A percentile compares a stretch with the other conserved stretches of the same genome.
These are phyloP conservation scores for Melanomma pulvis-pyrius DNA, from an alignment of 495 filamentous ascomycete species.

Conservation along the genomic window DNA sequence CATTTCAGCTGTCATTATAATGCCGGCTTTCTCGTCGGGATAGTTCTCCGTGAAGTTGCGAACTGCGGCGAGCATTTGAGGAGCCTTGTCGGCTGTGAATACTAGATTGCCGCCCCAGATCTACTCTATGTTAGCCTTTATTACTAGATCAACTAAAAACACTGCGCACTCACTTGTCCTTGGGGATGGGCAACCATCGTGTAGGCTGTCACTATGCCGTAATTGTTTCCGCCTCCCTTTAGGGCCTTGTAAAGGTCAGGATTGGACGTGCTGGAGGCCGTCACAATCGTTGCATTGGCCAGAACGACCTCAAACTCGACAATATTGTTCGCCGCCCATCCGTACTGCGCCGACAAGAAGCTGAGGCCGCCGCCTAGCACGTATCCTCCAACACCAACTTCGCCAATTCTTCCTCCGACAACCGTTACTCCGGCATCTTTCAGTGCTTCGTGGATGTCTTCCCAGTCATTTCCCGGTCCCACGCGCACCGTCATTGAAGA, in stretches of 20 bases:
- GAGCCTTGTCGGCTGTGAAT: constrained; percentile 19
- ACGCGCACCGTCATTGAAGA: constrained; percentile 18
- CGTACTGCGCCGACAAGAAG: constrained; percentile 46
- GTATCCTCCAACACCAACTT: constrained; percentile 33
- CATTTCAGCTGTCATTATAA: constrained; percentile 54
- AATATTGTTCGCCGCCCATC: constrained; percentile 57
- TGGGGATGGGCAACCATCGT: constrained; percentile 29
- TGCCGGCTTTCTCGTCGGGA: constrained; percentile 30
- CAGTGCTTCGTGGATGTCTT: constrained; percentile 20
- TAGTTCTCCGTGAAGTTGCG: constrained; percentile 36
- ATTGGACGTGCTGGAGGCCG: constrained; percentile 56
- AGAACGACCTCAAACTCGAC: constrained; percentile 53
- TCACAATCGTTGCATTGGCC: constrained; percentile 57
- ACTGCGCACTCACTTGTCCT: constrained; percentile 10
- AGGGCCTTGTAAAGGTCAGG: constrained; percentile 65
- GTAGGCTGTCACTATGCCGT: constrained; percentile 55
- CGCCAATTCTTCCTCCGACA: constrained; percentile 28
- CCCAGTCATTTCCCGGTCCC: constrained; percentile 29
- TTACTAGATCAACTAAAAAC: neutral
- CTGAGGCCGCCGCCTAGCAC: constrained; percentile 28
- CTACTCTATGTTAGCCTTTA: neutral
- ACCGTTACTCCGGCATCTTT: constrained; percentile 26
- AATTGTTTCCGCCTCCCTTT: constrained; percentile 56
- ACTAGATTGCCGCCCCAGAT: constrained; percentile 33
- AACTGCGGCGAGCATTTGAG: constrained; percentile 20